A percentile compares a stretch with the other conserved stretches of the same genome.
Conservation (phyloP, 2,329 filamentous ascomycete genomes). For the Fonsecaea erecta region DNA sequence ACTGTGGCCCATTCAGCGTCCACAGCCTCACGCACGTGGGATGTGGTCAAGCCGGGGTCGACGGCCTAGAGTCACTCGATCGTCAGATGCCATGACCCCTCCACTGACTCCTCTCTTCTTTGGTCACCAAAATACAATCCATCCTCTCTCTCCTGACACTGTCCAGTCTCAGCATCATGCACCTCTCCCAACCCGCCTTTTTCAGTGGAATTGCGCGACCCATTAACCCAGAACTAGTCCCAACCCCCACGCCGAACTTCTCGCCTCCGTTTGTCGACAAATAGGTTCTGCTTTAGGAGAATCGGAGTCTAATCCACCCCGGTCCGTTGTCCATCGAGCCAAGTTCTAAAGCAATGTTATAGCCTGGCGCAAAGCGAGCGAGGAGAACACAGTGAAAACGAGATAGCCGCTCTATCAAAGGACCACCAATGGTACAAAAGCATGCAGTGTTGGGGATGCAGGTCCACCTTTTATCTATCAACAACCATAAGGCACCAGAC, state of each 20-base stretch:
- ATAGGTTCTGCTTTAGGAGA: background rate
- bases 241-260: background rate
- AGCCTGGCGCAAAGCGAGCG: too few relatives aligned
- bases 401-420: too few relatives aligned
- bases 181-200: conserved; percentile 7
- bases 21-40: background rate
- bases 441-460: too few relatives aligned
- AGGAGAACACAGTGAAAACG: too few relatives aligned
- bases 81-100: background rate
- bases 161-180: conserved; percentile 11
- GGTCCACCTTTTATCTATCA: too few relatives aligned
- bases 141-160: conserved; percentile 6
- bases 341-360: background rate
- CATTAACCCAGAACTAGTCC: background rate
- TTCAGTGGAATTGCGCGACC: background rate
- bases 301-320: background rate
- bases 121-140: background rate
- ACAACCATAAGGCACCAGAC: too few relatives aligned
- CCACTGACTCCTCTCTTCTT: background rate
- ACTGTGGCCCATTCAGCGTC: background rate
- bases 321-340: background rate
- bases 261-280: too few relatives aligned
- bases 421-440: too few relatives aligned
- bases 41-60: background rate
- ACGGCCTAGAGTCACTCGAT: background rate